These are phyloP conservation scores for Peniophora sp. DNA, from an alignment of 1,284 basidiomycete genomes.

Conservation along the genomic window DNA sequence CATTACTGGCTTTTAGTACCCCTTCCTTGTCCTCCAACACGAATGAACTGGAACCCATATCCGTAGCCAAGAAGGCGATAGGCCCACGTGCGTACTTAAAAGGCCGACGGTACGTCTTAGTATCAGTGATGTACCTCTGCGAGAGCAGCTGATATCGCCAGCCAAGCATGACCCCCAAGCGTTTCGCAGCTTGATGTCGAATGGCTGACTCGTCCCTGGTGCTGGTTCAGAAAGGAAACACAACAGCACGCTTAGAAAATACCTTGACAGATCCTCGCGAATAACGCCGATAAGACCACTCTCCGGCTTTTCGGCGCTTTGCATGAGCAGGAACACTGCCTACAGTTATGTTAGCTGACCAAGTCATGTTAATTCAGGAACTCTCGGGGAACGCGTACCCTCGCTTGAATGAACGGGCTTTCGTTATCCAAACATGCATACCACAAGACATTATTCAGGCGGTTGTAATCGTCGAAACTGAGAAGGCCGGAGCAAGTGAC, in stretches of 20 bases:
- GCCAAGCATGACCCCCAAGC: conserved; percentile 45
- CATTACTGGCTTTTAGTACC: conserved; percentile 37
- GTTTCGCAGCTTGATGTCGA: conserved; percentile 42
- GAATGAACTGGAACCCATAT: conserved; percentile 55
- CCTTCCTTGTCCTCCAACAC: conserved; percentile 45
- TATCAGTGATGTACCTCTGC: conserved; percentile 50
- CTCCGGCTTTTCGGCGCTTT: conserved; percentile 57
- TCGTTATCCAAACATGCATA: conserved; percentile 34
- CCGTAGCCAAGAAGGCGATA: conserved; percentile 60
- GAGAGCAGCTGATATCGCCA: conserved; percentile 62
- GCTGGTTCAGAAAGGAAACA: too few species aligned
- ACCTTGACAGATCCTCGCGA: conserved; percentile 53
- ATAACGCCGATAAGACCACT: conserved; percentile 38
- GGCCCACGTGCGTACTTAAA: conserved; percentile 62
- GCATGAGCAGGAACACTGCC: conserved; percentile 65
- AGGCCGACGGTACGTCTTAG: conserved; percentile 43
- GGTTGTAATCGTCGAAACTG: conserved; percentile 35
- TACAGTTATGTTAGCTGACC: conserved; percentile 16
- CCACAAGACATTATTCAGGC: conserved; percentile 51
- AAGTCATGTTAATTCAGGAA: not conserved
- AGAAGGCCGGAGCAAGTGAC: conserved; percentile 53
- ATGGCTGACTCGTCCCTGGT: conserved; percentile 32
- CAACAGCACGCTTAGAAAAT: conserved; percentile 15
- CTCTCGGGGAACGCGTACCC: conserved; percentile 32
- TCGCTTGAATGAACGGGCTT: conserved; percentile 35